Conservation (phyloP, 768 basidiomycete genomes). For the Guyanaporus albipodus region DNA sequence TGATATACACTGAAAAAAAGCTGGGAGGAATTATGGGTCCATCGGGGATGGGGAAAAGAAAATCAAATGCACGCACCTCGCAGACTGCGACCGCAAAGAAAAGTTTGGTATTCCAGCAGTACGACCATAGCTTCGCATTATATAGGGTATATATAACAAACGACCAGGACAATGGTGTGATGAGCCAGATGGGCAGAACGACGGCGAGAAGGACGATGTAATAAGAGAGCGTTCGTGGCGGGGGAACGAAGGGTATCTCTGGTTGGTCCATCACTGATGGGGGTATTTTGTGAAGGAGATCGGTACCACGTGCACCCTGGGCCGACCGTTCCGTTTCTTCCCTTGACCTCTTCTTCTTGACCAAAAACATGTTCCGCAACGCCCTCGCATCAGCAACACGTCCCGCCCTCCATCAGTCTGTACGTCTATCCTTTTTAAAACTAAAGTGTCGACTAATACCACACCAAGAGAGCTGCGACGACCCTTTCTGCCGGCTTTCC, state of each 20-base stretch:
- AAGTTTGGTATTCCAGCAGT: conserved; percentile 35
- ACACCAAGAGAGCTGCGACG: conserved; percentile 60
- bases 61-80: conserved; percentile 47
- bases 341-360: conserved; percentile 27
- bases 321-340: conserved; percentile 28
- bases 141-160: conserved; percentile 50
- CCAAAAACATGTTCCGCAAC: conserved; percentile 57
- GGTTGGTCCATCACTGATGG: too few relatives aligned
- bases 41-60: not conserved
- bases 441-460: conserved; percentile 1
- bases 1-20: conserved; percentile 70
- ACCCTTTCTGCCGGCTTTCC: conserved; percentile 79
- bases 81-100: conserved; percentile 49
- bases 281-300: conserved; percentile 5
- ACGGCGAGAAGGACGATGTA: conserved; percentile 53
- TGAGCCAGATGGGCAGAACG: conserved; percentile 62
- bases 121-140: conserved; percentile 40
- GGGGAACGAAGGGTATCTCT: conserved; percentile 37
- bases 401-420: conserved; percentile 48
- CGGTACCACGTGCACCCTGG: conserved; percentile 8
- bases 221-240: conserved; percentile 46
- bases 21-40: conserved; percentile 33
- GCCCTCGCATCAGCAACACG: conserved; percentile 55
- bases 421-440: conserved; percentile 33
- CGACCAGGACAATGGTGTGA: conserved; percentile 61